Base-by-base conservation (phyloP, 140 eudicot species). In the Anethum foeniculum region DNA sequence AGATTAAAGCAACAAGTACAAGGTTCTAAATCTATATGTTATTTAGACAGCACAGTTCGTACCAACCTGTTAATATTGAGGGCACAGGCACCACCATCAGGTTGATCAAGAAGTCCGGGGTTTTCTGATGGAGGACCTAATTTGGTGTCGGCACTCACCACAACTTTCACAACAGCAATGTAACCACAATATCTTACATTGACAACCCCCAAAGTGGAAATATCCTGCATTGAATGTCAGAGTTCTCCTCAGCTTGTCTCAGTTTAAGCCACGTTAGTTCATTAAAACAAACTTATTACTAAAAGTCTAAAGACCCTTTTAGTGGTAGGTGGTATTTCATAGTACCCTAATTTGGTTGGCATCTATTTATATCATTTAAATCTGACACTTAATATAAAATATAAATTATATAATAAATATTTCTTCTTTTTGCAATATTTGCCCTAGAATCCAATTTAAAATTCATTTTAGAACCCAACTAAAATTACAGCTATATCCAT, bases 81-180 rank as follows among this genome's bases (percentile, higher is more conserved):
- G 80, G 99, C 97, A 76, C 92, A 87, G 34, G 99, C 99, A 77
- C 99, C 99, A 68, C 99, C 99, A 81, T 96, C 98, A 44, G 96
- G 90, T 89, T 96, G 99, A 84, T 93, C 98, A 77, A 87, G 91
- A 89, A 86, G 85, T 78, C 85, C 97, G 67, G 81, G 82, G 89
- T 85, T 88, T 83, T 91, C 81, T 80, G 84, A 85, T 46, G 90
- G 89, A 78, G 85, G 69, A 47, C 83, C 84, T 83, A 80, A 79
- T 28, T 82, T 84, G 65, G 56, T 86, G 79, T 85, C 81, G 69
- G 89, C 91, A 82, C 84, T 83, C 83, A 83, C 94, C 82, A 86
- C 90, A 74, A 96, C 98, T 90, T 93, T 93, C 83, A 96, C 99
- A 67, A 86, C 85, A 77, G 95, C 97, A 76, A 96, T 79, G 82